Conservation (phyloP, 345 rosid genomes). For the Eucalyptus pauciflora region DNA sequence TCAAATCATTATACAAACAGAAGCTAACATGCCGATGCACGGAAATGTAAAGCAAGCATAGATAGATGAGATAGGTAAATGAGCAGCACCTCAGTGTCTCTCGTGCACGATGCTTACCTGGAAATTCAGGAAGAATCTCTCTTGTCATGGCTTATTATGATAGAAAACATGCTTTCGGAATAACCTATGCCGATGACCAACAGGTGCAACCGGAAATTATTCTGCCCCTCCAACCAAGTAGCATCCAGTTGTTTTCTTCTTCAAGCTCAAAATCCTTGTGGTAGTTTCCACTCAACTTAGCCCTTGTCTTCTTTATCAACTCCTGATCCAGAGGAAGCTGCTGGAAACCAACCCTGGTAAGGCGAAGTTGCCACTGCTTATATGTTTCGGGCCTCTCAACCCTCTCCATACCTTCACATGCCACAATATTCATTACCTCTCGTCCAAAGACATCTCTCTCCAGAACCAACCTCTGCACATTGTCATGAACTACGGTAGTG, state of each 20-base stretch:
- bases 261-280: conserved; percentile 36
- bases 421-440: conserved; percentile 25
- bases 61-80: neutral
- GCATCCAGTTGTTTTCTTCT: conserved; percentile 30
- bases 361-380: conserved; percentile 43
- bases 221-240: conserved; percentile 55
- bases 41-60: neutral
- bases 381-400: conserved; percentile 43
- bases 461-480: conserved; percentile 10
- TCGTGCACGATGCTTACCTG: neutral
- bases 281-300: conserved; percentile 3
- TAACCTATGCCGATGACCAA: conserved; percentile 29
- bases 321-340: conserved; percentile 17
- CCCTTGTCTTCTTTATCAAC: conserved; percentile 4
- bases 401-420: conserved; percentile 38
- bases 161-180: neutral
- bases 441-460: conserved; percentile 24
- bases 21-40: neutral
- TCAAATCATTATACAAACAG: neutral
- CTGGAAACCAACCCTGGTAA: conserved; percentile 33
- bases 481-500: conserved; percentile 10
- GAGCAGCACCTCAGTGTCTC: neutral
- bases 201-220: conserved; percentile 17
- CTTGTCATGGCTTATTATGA: neutral
- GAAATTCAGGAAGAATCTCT: neutral